Conservation (phyloP, 2,329 filamentous ascomycete species). For the Chalara sp. region DNA sequence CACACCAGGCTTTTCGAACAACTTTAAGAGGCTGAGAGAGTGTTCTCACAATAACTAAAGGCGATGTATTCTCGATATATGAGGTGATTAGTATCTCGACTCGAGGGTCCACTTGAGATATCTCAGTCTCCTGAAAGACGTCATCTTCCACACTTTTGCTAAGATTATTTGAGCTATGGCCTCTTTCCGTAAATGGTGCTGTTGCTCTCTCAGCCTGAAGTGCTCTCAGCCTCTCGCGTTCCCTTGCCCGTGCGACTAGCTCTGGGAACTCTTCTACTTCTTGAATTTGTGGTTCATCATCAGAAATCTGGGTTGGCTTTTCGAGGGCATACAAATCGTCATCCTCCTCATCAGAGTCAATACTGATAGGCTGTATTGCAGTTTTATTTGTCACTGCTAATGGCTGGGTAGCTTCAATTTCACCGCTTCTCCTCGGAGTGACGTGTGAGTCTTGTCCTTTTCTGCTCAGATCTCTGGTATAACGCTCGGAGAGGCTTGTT, state of each 20-base stretch:
- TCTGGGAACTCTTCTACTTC: slow-evolving; percentile 27
- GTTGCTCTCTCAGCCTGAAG: no score
- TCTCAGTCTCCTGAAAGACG: slow-evolving; percentile 8
- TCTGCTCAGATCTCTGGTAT: slow-evolving; percentile 5
- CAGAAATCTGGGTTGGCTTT: neutral
- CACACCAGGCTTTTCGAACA: slow-evolving; percentile 64
- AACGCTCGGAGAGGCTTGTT: neutral
- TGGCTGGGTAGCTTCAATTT: slow-evolving; percentile 1
- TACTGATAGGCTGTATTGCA: slow-evolving; percentile 1
- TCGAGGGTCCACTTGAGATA: slow-evolving; percentile 34
- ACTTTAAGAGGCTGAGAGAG: slow-evolving; percentile 61
- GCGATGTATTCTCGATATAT: slow-evolving; percentile 50
- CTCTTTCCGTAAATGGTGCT: no score
- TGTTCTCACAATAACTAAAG: slow-evolving; percentile 58
- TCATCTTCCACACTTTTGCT: slow-evolving; percentile 2
- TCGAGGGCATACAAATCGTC: slow-evolving; percentile 2
- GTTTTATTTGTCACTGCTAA: neutral
- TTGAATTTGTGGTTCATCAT: slow-evolving; percentile 11
- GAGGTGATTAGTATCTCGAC: slow-evolving; percentile 65
- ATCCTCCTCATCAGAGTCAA: slow-evolving; percentile 11
- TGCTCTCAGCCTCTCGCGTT: slow-evolving; percentile 13
- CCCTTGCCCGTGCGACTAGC: slow-evolving; percentile 20
- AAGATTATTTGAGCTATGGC: no score
- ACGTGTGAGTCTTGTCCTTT: slow-evolving; percentile 6
- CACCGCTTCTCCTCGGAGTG: slow-evolving; percentile 6